Base-by-base conservation (phyloP, 805 yeast genomes). In the Wickerhamiella azyma region DNA sequence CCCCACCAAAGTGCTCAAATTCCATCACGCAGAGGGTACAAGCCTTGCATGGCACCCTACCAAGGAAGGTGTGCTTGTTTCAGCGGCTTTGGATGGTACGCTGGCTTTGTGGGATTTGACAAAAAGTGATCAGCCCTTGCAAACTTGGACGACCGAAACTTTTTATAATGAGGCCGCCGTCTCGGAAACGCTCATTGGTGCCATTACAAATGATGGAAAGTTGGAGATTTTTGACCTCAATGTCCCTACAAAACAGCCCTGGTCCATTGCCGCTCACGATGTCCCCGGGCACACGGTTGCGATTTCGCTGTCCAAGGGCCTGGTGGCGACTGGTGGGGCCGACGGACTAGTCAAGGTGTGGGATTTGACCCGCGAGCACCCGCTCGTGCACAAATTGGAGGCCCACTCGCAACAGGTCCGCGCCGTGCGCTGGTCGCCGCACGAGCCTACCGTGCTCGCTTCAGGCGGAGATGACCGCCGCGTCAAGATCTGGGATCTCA, bases 251-350 rank as follows among this genome's bases (percentile, higher is more conserved):
- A 19, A 18, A 16, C 5, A 33, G 7, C 29, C 45, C 14, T 42
- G 30, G 17, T 13, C 26, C 6, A 4, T 42, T 3, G 26, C 14
- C 3, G 45, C 45, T 5, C 45, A 42, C 26, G 39, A 42, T 6
- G n/a, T 17, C 13, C 39, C 39, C 5, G 39, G 45, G 11, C 26
- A 26, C 9, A 33, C 45, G 7, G 72, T 81, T 39, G 74, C 72
- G 37, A 81, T 81, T 63, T 80, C 80, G 55, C 54, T 55, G n/a
- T 60, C 69, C 35, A 54, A 56, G 26, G 63, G 74, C 33, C 59
- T 84, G 48, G 68, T 82, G 41, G 88, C 80, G 11, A 81, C 92
- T 1, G 94, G 82, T 18, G 81, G 85, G 10, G 76, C 80, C 24
- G 95, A 85, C 59, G 77, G 78, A 54, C 65, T 77, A n/a, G 74